Conservation (phyloP, 306 rosid genomes). For the Quercus wislizeni region DNA sequence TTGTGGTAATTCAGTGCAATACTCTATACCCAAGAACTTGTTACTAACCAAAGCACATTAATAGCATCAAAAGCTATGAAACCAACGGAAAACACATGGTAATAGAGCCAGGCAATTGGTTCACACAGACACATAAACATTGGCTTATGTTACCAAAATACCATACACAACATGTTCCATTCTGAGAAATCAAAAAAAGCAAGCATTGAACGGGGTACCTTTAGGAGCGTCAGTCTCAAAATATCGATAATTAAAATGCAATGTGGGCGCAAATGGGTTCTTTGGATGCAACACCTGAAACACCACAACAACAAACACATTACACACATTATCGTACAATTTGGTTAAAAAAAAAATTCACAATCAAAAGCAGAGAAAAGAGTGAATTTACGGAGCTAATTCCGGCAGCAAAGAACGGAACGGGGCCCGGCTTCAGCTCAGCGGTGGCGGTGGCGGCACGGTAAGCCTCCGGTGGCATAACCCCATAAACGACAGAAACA, state of each 20-base stretch:
- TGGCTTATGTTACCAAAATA: too few relatives aligned
- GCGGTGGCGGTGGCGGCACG: slow-evolving; percentile 80
- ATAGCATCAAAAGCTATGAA: not conserved
- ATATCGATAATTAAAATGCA: slow-evolving; percentile 94
- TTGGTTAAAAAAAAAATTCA: too few relatives aligned
- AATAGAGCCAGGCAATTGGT: not conserved
- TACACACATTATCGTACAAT: too few relatives aligned
- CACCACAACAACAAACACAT: not conserved
- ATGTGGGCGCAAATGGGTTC: slow-evolving; percentile 94
- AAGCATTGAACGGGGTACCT: slow-evolving; percentile 35
- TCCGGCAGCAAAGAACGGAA: slow-evolving; percentile 96
- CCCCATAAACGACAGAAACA: slow-evolving; percentile 92
- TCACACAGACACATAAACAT: not conserved
- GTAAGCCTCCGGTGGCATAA: slow-evolving; percentile 98
- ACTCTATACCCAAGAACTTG: not conserved
- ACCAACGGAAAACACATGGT: not conserved
- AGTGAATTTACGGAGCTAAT: slow-evolving; percentile 70
- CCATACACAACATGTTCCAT: not conserved
- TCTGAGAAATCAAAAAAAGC: not conserved
- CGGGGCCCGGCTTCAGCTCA: slow-evolving; percentile 71
- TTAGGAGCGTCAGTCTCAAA: slow-evolving; percentile 91
- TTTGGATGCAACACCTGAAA: slow-evolving; percentile 91
- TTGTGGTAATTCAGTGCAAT: not conserved
- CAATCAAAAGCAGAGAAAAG: not conserved
- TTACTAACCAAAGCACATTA: not conserved